These are phyloP conservation scores for Pythium dissimile DNA, from an alignment of 352 stramenopile species.

Conservation along the genomic window DNA sequence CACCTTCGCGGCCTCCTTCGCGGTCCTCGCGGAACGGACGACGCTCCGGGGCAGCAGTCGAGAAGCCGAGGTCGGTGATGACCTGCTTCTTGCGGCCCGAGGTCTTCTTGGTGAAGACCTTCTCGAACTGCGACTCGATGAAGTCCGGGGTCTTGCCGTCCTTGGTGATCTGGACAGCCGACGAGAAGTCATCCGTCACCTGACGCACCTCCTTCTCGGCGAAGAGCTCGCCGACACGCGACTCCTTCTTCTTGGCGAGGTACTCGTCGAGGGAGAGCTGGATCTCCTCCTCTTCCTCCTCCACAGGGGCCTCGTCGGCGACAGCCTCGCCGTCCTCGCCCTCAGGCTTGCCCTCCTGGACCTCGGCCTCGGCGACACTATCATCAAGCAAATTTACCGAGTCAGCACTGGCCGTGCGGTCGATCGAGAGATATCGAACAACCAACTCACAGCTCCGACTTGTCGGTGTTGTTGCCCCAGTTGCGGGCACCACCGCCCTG, in stretches of 20 bases:
- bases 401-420: background rate
- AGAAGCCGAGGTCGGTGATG: constrained; percentile 85
- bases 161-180: constrained; percentile 70
- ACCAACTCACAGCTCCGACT: constrained; percentile 81
- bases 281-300: constrained; percentile 69
- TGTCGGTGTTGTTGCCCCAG: constrained; percentile 95
- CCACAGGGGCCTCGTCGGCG: constrained; percentile 56
- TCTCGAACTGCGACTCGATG: constrained; percentile 86
- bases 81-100: constrained; percentile 92
- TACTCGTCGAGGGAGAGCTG: constrained; percentile 83
- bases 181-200: constrained; percentile 89
- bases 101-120: constrained; percentile 96
- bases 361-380: constrained; percentile 33
- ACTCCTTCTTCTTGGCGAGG: constrained; percentile 78
- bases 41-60: constrained; percentile 63
- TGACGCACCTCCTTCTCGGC: constrained; percentile 78
- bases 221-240: constrained; percentile 73
- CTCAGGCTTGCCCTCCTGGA: constrained; percentile 32
- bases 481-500: constrained; percentile 93
- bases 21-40: constrained; percentile 55
- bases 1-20: no score
- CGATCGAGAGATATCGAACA: constrained; percentile 12
- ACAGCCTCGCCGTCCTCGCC: constrained; percentile 29
- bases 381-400: background rate
- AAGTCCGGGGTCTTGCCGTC: constrained; percentile 88